These are phyloP conservation scores for Sarocladium brachiariae DNA, from an alignment of 2,329 filamentous ascomycete genomes.

Conservation along the genomic window DNA sequence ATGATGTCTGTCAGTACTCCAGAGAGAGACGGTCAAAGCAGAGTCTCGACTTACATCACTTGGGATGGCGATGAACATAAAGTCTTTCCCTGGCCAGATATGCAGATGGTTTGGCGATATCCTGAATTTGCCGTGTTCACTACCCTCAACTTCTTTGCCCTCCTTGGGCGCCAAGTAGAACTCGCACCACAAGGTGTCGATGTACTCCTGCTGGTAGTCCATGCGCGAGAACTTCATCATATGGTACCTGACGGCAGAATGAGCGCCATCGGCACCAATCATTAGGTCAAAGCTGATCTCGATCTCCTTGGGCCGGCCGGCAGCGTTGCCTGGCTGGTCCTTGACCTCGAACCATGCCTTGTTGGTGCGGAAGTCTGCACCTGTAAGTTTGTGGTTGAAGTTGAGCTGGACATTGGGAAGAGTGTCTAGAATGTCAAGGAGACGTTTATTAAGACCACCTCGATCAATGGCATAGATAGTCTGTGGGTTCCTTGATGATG, in stretches of 20 bases:
- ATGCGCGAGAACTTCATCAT: slow-evolving; percentile 92
- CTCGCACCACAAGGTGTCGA: slow-evolving; percentile 96
- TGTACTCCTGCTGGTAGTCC: slow-evolving; percentile 90
- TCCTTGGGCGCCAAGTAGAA: slow-evolving; percentile 65
- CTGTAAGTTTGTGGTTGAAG: slow-evolving; percentile 90
- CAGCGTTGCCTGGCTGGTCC: slow-evolving; percentile 25
- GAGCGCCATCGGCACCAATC: slow-evolving; percentile 90
- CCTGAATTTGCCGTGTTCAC: slow-evolving; percentile 48
- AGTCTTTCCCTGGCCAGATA: slow-evolving; percentile 90
- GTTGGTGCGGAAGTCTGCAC: slow-evolving; percentile 72
- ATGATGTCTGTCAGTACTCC: slow-evolving; percentile 8
- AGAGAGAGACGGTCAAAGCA: too few species aligned
- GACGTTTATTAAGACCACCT: slow-evolving; percentile 69
- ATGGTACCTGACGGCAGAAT: slow-evolving; percentile 85
- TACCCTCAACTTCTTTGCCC: slow-evolving; percentile 17
- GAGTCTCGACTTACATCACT: slow-evolving; percentile 52
- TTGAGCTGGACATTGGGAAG: slow-evolving; percentile 86
- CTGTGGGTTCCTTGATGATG: too few species aligned
- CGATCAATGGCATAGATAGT: slow-evolving; percentile 82
- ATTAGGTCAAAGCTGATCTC: slow-evolving; percentile 86
- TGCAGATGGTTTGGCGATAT: slow-evolving; percentile 92
- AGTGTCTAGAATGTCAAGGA: slow-evolving; percentile 76
- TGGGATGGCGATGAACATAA: slow-evolving; percentile 98
- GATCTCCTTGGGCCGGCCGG: slow-evolving; percentile 58
- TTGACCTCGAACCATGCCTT: slow-evolving; percentile 80